Conservation (phyloP, 1,284 basidiomycete genomes). For the Moesziomyces globuligerus region DNA sequence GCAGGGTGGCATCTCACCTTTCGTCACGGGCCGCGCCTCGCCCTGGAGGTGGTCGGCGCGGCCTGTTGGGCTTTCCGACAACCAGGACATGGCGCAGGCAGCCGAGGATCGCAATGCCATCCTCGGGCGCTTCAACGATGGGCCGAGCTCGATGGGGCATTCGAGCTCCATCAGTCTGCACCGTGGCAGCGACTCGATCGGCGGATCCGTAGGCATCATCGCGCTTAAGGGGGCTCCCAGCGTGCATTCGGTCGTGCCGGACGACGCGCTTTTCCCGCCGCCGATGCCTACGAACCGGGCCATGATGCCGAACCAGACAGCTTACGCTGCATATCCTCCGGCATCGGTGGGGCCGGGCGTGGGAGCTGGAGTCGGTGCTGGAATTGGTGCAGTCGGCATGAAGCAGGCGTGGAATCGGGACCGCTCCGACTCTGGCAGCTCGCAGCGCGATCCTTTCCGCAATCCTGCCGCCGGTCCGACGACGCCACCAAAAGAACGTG, state of each 20-base stretch:
- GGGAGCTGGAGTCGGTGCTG: constrained; percentile 1
- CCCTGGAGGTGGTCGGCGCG: constrained; percentile 27
- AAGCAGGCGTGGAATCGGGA: constrained; percentile 19
- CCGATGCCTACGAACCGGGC: constrained; percentile 21
- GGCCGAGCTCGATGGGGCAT: constrained; percentile 19
- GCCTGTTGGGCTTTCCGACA: constrained; percentile 9
- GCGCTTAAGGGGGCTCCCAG: constrained; percentile 14
- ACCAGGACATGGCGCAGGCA: constrained; percentile 11
- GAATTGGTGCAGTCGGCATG: constrained; percentile 13
- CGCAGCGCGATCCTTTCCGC: constrained; percentile 30
- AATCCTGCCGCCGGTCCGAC: constrained; percentile 13
- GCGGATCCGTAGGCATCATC: constrained; percentile 4
- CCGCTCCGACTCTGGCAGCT: constrained; percentile 14
- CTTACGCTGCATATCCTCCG: no score
- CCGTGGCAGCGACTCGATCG: constrained; percentile 30
- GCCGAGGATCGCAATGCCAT: constrained; percentile 16
- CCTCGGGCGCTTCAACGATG: constrained; percentile 19
- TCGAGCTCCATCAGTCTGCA: constrained; percentile 40
- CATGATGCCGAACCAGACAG: constrained; percentile 12
- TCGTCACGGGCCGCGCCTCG: constrained; percentile 25
- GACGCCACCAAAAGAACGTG: constrained; percentile 4
- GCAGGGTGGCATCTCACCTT: constrained; percentile 42
- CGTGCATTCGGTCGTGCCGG: constrained; percentile 45
- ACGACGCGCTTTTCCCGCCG: constrained; percentile 47
- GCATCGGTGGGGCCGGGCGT: neutral